These are phyloP conservation scores for Ilyonectria destructans DNA, from an alignment of 2,329 filamentous ascomycete species.

Conservation along the genomic window DNA sequence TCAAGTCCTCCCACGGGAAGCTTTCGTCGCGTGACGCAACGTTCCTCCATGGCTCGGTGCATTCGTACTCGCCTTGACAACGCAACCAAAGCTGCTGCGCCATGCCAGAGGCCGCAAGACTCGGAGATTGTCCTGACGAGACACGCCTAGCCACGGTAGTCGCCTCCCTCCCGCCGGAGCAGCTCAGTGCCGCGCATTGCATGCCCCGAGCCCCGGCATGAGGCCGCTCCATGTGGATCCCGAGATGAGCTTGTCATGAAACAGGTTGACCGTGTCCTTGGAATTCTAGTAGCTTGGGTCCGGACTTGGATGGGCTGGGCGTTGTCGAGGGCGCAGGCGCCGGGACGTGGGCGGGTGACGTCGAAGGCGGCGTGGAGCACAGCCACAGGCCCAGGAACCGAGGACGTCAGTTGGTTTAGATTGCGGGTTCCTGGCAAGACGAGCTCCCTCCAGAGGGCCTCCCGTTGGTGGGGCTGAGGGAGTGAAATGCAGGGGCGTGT, in stretches of 20 bases:
- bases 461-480: conserved; percentile 14
- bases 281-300: conserved; percentile 11
- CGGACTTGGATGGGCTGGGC: neutral
- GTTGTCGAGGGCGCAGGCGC: conserved; percentile 18
- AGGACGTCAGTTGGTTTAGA: neutral
- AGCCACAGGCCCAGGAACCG: conserved; percentile 21
- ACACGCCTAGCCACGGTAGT: conserved; percentile 13
- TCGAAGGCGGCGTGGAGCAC: conserved; percentile 19
- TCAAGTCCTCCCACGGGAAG: neutral
- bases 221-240: conserved; percentile 4
- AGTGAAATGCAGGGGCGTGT: conserved; percentile 14
- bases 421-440: conserved; percentile 9
- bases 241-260: neutral
- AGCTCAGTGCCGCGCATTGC: neutral
- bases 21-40: neutral
- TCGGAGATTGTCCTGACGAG: conserved; percentile 21
- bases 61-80: conserved; percentile 9
- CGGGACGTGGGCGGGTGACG: conserved; percentile 16
- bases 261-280: neutral
- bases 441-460: conserved; percentile 21
- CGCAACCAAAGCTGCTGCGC: conserved; percentile 23
- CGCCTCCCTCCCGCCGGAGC: neutral
- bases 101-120: conserved; percentile 20
- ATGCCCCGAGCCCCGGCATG: neutral
- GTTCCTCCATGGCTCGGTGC: conserved; percentile 4